Conservation (phyloP, 192 early-diverging fungal genomes). For the Coemansia sp. region DNA sequence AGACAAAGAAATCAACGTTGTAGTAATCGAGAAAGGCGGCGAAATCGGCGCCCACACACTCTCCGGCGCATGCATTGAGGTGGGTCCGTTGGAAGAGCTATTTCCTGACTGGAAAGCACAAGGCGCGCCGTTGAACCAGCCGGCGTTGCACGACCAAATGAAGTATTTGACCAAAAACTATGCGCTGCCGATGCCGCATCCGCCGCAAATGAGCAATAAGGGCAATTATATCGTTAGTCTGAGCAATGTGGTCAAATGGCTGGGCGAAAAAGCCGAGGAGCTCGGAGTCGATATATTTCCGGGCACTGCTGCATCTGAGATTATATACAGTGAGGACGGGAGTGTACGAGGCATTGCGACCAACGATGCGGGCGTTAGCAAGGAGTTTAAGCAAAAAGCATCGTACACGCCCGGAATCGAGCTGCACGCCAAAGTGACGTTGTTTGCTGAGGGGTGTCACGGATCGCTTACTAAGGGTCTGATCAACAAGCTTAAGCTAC, state of each 20-base stretch:
- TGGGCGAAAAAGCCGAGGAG: constrained; percentile 96
- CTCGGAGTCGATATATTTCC: constrained; percentile 93
- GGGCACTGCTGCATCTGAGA: constrained; percentile 86
- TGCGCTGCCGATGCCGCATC: constrained; percentile 83
- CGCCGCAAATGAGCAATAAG: constrained; percentile 93
- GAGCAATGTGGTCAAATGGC: constrained; percentile 91
- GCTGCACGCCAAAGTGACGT: constrained; percentile 87
- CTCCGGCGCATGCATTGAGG: constrained; percentile 93
- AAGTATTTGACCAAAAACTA: constrained; percentile 72
- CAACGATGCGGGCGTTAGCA: constrained; percentile 93
- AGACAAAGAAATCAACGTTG: constrained; percentile 80
- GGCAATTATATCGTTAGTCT: constrained; percentile 98
- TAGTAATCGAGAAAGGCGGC: constrained; percentile 90
- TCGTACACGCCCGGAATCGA: constrained; percentile 94
- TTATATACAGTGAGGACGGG: constrained; percentile 90
- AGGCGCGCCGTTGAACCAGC: constrained; percentile 88
- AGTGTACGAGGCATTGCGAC: constrained; percentile 89
- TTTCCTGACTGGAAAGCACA: constrained; percentile 98
- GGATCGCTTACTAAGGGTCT: constrained; percentile 91
- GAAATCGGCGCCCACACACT: constrained; percentile 95
- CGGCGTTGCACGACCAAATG: constrained; percentile 83
- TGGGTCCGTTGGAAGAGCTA: constrained; percentile 87
- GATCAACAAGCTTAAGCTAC: constrained; percentile 82
- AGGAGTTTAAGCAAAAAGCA: constrained; percentile 84
- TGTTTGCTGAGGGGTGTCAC: constrained; percentile 98